phyloP scores from a whole-genome alignment of 208 protist species.

The Acanthamoeba healyi region DNA sequence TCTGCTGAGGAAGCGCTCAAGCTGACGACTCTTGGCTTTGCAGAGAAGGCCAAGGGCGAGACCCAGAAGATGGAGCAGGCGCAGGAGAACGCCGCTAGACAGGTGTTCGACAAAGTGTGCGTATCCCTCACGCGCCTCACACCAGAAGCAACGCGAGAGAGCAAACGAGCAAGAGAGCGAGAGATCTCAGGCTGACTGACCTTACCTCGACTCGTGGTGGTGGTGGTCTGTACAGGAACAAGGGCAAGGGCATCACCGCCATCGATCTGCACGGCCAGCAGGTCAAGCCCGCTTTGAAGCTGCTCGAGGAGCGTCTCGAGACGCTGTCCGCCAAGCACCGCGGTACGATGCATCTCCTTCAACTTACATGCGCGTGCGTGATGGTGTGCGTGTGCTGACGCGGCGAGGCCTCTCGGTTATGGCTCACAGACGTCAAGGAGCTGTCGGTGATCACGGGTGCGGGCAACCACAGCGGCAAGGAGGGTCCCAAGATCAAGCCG shows the following conservation, averaged over 20 bases:
- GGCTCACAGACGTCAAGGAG: slow-evolving; percentile 60
- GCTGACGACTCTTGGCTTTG: neutral
- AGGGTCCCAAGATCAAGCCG: slow-evolving; percentile 73
- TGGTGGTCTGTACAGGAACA: slow-evolving; percentile 9
- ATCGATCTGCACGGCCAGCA: slow-evolving; percentile 64
- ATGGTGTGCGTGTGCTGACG: neutral
- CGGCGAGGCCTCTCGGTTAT: no score
- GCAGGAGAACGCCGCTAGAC: slow-evolving; percentile 14
- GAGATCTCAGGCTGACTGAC: neutral
- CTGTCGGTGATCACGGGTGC: slow-evolving; percentile 70
- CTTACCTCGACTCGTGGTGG: neutral
- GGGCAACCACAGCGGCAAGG: slow-evolving; percentile 75
- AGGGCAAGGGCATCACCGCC: slow-evolving; percentile 30
- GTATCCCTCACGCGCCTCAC: neutral
- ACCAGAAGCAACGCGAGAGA: neutral
- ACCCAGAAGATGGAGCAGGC: slow-evolving; percentile 31
- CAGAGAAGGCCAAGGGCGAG: slow-evolving; percentile 66
- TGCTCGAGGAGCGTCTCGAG: slow-evolving; percentile 35
- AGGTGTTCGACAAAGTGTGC: slow-evolving; percentile 57
- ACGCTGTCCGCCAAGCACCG: neutral
- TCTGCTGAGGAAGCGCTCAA: neutral
- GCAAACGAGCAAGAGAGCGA: neutral
- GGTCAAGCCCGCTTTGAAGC: slow-evolving; percentile 33
- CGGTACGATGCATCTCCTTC: neutral
- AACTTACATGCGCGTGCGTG: no score